Evolutionary conservation across 495 filamentous ascomycete genomes (phyloP).

Genomic region (Penicillium robsamsonii): DNA sequence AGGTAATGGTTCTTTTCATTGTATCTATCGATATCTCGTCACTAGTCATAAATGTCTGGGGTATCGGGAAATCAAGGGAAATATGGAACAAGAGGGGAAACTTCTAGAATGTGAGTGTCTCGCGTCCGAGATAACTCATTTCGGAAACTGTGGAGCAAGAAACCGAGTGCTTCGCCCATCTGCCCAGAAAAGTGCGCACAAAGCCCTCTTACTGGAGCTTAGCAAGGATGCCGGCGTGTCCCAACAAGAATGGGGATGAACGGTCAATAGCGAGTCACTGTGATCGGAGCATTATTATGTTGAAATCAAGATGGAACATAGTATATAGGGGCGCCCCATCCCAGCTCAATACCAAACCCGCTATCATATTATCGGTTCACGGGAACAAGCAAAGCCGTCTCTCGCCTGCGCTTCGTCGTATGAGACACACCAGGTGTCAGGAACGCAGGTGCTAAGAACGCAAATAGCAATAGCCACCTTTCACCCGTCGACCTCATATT

Average conservation of each 20-base stretch:
- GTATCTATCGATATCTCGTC: slow-evolving; percentile 1
- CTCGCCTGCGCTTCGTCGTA: background rate
- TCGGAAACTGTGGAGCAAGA: background rate
- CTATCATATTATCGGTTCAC: background rate
- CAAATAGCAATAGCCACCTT: background rate
- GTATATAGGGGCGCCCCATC: background rate
- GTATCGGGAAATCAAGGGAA: slow-evolving; percentile 5
- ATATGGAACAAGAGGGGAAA: background rate
- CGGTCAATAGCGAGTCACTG: background rate
- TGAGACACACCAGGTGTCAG: background rate
- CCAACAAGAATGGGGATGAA: background rate
- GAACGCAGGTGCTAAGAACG: background rate
- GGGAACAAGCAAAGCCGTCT: background rate
- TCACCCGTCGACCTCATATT: slow-evolving; percentile 48
- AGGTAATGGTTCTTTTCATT: background rate
- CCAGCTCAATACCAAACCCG: background rate
- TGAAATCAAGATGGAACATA: background rate
- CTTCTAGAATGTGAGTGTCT: background rate
- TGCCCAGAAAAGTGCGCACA: background rate
- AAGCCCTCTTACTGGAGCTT: too few species aligned
- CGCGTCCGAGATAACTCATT: background rate
- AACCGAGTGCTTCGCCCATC: background rate
- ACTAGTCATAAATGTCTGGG: slow-evolving; percentile 8
- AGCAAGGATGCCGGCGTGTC: background rate
- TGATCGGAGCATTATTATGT: background rate